Evolutionary conservation across 2,329 filamentous ascomycete genomes (phyloP), one percentile per base, ranked within the genome.

Genomic region (Sphaerulina musiva): DNA sequence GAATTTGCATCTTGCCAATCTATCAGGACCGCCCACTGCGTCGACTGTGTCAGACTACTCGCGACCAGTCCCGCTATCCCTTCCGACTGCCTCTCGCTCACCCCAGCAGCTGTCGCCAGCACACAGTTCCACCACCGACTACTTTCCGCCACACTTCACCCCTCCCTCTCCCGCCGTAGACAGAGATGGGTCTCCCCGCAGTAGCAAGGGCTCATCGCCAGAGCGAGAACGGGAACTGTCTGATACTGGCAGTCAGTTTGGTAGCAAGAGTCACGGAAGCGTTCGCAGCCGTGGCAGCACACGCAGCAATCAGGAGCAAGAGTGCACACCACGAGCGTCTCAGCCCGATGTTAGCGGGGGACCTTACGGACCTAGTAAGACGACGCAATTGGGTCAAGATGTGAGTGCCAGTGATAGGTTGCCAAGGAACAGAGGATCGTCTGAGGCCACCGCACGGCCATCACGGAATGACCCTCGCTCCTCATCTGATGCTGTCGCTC

Each of bases 91-190:
- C 68, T 59, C 70, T 62, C 62, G 68, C 20, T 58, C 57, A 29
- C 50, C 69, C 39, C 76, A 75, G n/a, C 53, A 56, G 43, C 54
- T 32, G 20, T 62, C 58, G 6, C 59, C 58, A n/a, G 42, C 56
- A 1, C 42, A 54, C 23, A 57, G 49, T 54, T 58, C 59, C 44
- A 75, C 59, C 45, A 74, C 73, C 17, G 74, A 76, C 31, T 75
- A 76, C 4, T 73, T 76, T 31, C 74, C 78, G 32, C 69, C 73
- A 11, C 69, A 74, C 44, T 79, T 78, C 63, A 81, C 80, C 34
- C 80, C 80, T 42, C 80, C 80, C 12, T 80, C 79, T 23, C 78
- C 80, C 4, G 48, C 53, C 3, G 49, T 53, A 23, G 54, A 56
- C 32, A 51, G 59, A 31, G 56, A 59, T 45, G 36, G n/a, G 7